Percentiles rank a stretch among this genome's conserved stretches.
Conservation (phyloP, 2,329 filamentous ascomycete species). For the Drechslerella coelobrocha region DNA sequence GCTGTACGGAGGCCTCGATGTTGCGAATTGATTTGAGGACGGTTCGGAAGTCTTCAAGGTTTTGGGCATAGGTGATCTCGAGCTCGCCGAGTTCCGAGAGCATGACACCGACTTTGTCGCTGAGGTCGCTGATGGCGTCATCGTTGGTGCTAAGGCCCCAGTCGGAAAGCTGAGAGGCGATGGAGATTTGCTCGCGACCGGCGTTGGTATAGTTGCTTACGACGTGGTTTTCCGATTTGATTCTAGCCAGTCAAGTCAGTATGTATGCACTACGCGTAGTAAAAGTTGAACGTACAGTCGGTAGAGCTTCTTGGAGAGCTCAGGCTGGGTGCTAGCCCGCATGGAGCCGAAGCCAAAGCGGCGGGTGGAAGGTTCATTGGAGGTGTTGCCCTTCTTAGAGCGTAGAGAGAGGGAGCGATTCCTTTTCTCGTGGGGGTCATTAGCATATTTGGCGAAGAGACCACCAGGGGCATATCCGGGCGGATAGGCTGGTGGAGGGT, state of each 20-base stretch:
- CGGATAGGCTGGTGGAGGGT: constrained; percentile 17
- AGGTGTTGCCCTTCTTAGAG: constrained; percentile 65
- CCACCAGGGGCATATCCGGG: constrained; percentile 30
- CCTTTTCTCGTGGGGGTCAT: constrained; percentile 60
- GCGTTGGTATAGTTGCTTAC: constrained; percentile 84
- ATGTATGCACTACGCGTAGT: not conserved
- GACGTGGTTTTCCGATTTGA: constrained; percentile 92
- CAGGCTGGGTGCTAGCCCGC: constrained; percentile 81
- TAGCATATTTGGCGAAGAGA: constrained; percentile 46
- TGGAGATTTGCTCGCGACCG: constrained; percentile 79
- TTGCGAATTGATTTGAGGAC: constrained; percentile 92
- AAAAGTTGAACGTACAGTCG: constrained; percentile 63
- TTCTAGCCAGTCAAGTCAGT: constrained; percentile 57
- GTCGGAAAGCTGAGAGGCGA: constrained; percentile 89
- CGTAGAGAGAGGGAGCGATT: constrained; percentile 77
- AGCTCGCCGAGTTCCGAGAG: constrained; percentile 92
- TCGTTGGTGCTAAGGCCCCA: constrained; percentile 95
- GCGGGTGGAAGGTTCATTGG: constrained; percentile 60
- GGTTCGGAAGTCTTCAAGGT: constrained; percentile 81
- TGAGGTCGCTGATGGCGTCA: constrained; percentile 84
- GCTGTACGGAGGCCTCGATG: constrained; percentile 93
- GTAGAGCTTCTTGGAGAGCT: constrained; percentile 86
- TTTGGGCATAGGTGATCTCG: constrained; percentile 85
- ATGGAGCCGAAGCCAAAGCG: constrained; percentile 87
- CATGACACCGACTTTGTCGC: constrained; percentile 93